Conservation (phyloP, 2,329 filamentous ascomycete species). For the Epichloe bromicola region DNA sequence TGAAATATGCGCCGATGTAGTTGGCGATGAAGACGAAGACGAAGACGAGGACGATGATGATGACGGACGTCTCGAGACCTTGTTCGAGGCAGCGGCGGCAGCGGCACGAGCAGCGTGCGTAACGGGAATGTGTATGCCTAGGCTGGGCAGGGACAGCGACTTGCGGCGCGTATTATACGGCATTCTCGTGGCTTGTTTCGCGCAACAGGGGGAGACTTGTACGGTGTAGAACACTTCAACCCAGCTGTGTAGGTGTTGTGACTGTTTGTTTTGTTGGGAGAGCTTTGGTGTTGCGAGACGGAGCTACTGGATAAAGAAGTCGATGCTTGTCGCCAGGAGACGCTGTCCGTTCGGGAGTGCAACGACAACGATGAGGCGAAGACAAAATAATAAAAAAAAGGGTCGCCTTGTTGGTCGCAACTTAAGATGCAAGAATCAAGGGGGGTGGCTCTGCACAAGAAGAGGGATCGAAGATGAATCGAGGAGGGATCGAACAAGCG, state of each 20-base stretch:
- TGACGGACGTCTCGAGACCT: slow-evolving; percentile 17
- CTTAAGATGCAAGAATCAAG: slow-evolving; percentile 1
- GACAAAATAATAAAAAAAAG: not conserved
- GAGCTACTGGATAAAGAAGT: not conserved
- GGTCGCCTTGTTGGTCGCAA: not conserved
- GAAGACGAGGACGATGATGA: slow-evolving; percentile 16
- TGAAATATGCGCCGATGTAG: slow-evolving; percentile 10
- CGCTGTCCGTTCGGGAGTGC: not conserved
- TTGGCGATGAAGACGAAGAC: slow-evolving; percentile 15
- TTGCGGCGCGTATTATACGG: slow-evolving; percentile 96
- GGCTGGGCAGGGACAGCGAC: slow-evolving; percentile 80
- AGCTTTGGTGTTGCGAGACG: not conserved
- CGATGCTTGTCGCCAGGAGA: not conserved
- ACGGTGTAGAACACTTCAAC: not conserved
- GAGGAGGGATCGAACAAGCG: not conserved
- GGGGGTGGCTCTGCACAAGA: not conserved
- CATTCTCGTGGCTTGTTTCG: slow-evolving; percentile 36
- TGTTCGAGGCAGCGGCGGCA: slow-evolving; percentile 31
- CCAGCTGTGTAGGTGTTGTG: not conserved
- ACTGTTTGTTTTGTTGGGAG: not conserved
- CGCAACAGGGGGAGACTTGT: not conserved
- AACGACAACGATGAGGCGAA: not conserved
- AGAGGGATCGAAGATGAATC: not conserved
- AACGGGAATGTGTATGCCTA: slow-evolving; percentile 79
- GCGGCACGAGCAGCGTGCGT: slow-evolving; percentile 46